A percentile compares a stretch with the other conserved stretches of the same genome.
Evolutionary conservation across 2,329 filamentous ascomycete species (phyloP).

Genomic region (Dothistroma pini): DNA sequence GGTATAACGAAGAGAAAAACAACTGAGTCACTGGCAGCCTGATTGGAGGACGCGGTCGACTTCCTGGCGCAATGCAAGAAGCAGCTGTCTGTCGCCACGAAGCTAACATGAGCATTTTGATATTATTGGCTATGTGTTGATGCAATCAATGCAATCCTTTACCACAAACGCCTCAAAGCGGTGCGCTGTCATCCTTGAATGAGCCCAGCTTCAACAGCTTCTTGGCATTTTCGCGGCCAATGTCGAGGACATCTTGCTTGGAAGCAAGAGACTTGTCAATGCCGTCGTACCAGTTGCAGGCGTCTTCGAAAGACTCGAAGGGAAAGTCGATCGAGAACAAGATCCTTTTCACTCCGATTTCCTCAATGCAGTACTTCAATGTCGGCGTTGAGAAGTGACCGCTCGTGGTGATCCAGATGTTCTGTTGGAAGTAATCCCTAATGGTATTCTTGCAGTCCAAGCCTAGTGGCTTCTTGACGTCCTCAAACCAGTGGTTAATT

Average conservation of each 20-base stretch:
- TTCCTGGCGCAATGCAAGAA: too few species aligned
- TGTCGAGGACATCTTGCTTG: conserved; percentile 22
- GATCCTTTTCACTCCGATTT: conserved; percentile 41
- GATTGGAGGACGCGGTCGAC: too few species aligned
- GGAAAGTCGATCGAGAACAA: conserved; percentile 33
- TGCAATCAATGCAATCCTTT: neutral
- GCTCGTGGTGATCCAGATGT: conserved; percentile 56
- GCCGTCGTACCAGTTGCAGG: conserved; percentile 30
- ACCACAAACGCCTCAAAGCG: neutral
- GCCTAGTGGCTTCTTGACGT: conserved; percentile 51
- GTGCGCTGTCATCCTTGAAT: conserved; percentile 23
- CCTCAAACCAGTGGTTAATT: conserved; percentile 51
- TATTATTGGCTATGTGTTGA: neutral
- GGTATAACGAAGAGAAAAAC: too few species aligned
- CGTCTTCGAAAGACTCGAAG: conserved; percentile 31
- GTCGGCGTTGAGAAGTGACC: conserved; percentile 56
- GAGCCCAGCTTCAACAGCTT: conserved; percentile 28
- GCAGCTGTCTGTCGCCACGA: neutral
- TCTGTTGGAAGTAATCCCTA: conserved; percentile 52
- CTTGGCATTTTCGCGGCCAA: conserved; percentile 32
- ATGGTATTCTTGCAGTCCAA: conserved; percentile 47
- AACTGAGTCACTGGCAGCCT: too few species aligned
- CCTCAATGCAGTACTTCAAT: conserved; percentile 48
- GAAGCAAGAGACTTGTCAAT: conserved; percentile 17
- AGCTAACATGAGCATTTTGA: neutral